These are phyloP conservation scores for Aspergillus nanangensis DNA, from an alignment of 495 filamentous ascomycete genomes.

Conservation along the genomic window DNA sequence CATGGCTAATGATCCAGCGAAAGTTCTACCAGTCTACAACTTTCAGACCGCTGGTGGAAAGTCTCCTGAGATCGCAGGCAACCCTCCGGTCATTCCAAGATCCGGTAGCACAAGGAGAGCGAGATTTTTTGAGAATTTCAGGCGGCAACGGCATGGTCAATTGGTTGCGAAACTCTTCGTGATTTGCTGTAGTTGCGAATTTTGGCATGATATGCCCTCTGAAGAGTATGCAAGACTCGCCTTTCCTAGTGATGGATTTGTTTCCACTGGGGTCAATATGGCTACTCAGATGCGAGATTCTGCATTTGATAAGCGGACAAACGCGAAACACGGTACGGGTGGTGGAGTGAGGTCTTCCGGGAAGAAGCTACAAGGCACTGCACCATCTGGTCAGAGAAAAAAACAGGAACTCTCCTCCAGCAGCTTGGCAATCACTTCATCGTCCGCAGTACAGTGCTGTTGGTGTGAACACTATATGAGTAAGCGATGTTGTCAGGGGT, in stretches of 20 bases:
- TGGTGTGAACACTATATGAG: constrained; percentile 79
- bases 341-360: no score
- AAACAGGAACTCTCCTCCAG: no score
- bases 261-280: neutral
- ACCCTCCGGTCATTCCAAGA: no score
- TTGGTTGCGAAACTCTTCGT: constrained; percentile 72
- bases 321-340: no score
- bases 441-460: constrained; percentile 53
- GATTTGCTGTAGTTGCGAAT: constrained; percentile 76
- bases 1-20: neutral
- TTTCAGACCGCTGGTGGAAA: no score
- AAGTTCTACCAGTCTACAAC: neutral
- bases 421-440: neutral
- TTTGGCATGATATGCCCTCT: constrained; percentile 76
- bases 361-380: no score
- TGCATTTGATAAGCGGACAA: no score
- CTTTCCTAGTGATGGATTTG: constrained; percentile 1
- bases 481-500: constrained; percentile 66
- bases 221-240: constrained; percentile 59
- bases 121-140: constrained; percentile 15
- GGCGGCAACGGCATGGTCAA: constrained; percentile 25
- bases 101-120: neutral
- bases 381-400: no score
- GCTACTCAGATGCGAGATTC: no score
- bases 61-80: no score